Percentiles rank a stretch among this genome's conserved stretches.
phyloP scores from a whole-genome alignment of 1,139 yeast genomes.

The Zygosaccharomyces pseudobailii region DNA sequence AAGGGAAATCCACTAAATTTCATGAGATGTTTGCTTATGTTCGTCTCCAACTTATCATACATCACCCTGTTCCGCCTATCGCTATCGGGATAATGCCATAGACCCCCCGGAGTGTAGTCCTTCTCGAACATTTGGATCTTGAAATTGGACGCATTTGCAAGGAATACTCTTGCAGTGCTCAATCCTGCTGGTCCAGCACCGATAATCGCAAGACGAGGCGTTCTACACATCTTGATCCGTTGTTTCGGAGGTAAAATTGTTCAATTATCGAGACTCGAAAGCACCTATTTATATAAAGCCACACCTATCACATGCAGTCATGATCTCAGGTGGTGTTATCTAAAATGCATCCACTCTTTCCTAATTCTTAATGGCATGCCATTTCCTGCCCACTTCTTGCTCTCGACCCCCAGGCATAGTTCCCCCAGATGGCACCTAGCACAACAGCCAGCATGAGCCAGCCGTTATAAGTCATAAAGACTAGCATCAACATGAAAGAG shows the following conservation, averaged over 20 bases:
- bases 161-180: conserved; percentile 28
- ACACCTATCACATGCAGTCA: neutral
- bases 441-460: conserved; percentile 76
- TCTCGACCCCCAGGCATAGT: conserved; percentile 47
- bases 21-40: conserved; percentile 28
- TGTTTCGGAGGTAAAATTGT: neutral
- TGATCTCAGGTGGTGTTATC: conserved; percentile 1
- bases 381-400: conserved; percentile 9
- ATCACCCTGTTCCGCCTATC: conserved; percentile 21
- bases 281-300: conserved; percentile 1
- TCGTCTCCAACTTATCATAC: conserved; percentile 33
- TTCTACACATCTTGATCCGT: neutral
- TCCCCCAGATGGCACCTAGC: conserved; percentile 63
- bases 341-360: neutral
- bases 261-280: neutral
- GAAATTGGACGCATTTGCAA: conserved; percentile 19
- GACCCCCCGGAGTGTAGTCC: conserved; percentile 26
- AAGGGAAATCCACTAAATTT: conserved; percentile 30
- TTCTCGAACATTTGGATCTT: conserved; percentile 24
- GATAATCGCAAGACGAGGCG: conserved; percentile 23
- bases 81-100: conserved; percentile 29
- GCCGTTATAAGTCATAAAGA: conserved; percentile 81
- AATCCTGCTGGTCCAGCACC: conserved; percentile 35
- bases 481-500: conserved; percentile 71
- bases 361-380: conserved; percentile 22